These are phyloP conservation scores for Zygosaccharomyces pseudorouxii DNA, from an alignment of 805 yeast species.

Conservation along the genomic window DNA sequence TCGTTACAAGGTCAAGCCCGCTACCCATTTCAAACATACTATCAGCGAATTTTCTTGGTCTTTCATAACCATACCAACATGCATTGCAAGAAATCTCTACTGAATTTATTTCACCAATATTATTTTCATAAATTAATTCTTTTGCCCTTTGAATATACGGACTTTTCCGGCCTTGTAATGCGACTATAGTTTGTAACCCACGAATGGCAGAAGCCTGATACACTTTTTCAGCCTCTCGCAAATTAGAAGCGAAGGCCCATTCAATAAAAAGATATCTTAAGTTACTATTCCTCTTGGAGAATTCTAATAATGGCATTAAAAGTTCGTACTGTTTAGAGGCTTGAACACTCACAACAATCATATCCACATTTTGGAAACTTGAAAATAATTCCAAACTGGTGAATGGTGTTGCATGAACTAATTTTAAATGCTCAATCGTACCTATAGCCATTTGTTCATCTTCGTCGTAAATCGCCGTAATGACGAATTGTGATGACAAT, in stretches of 20 bases:
- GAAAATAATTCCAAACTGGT: slow-evolving; percentile 27
- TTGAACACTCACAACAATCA: slow-evolving; percentile 27
- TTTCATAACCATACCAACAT: slow-evolving; percentile 33
- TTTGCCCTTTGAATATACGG: slow-evolving; percentile 32
- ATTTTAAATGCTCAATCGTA: slow-evolving; percentile 25
- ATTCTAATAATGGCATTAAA: slow-evolving; percentile 21
- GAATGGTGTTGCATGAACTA: slow-evolving; percentile 26
- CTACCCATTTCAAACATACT: slow-evolving; percentile 28
- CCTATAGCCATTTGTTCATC: slow-evolving; percentile 19
- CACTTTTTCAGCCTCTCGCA: slow-evolving; percentile 27
- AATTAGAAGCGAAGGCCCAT: slow-evolving; percentile 27
- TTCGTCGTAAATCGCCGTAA: slow-evolving; percentile 27
- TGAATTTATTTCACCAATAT: slow-evolving; percentile 32
- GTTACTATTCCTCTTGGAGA: slow-evolving; percentile 21
- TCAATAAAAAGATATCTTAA: slow-evolving; percentile 29
- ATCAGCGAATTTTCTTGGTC: slow-evolving; percentile 25
- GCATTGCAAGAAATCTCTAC: slow-evolving; percentile 32
- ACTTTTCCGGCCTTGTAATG: slow-evolving; percentile 32
- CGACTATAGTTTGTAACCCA: slow-evolving; percentile 29
- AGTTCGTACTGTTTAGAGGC: slow-evolving; percentile 20
- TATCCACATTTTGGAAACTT: slow-evolving; percentile 22
- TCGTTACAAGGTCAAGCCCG: slow-evolving; percentile 29
- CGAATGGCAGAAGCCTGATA: slow-evolving; percentile 24
- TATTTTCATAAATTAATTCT: slow-evolving; percentile 29
- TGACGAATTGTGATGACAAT: slow-evolving; percentile 29